Evolutionary conservation across 2,329 filamentous ascomycete genomes (phyloP).

Genomic region (Gaeumannomyces sp.): DNA sequence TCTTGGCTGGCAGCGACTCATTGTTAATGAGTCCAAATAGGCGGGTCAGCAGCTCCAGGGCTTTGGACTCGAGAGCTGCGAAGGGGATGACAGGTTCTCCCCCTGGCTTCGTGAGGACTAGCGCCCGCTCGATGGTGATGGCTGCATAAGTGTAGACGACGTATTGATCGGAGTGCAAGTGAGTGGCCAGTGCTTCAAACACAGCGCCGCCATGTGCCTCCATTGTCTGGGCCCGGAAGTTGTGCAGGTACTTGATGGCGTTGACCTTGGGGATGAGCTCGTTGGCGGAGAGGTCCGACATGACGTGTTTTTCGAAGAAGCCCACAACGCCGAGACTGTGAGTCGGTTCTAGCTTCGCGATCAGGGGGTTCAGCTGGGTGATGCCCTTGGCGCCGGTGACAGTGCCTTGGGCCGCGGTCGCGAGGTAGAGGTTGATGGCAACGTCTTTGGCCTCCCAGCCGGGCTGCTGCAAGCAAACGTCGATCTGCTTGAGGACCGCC

Average conservation of each 20-base stretch:
- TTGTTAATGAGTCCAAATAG: slow-evolving; percentile 88
- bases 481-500: slow-evolving; percentile 82
- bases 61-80: slow-evolving; percentile 69
- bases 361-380: slow-evolving; percentile 77
- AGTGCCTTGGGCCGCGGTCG: slow-evolving; percentile 85
- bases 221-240: slow-evolving; percentile 90
- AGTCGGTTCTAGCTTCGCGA: slow-evolving; percentile 31
- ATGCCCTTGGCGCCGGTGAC: slow-evolving; percentile 86
- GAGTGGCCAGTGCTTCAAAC: slow-evolving; percentile 74
- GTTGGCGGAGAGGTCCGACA: slow-evolving; percentile 73
- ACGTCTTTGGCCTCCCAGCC: slow-evolving; percentile 99
- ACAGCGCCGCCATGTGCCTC: slow-evolving; percentile 89
- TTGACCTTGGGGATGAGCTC: slow-evolving; percentile 92
- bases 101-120: slow-evolving; percentile 73
- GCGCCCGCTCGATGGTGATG: slow-evolving; percentile 88
- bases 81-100: slow-evolving; percentile 75
- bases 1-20: slow-evolving; percentile 77
- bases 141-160: slow-evolving; percentile 97
- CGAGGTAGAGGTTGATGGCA: slow-evolving; percentile 92
- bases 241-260: slow-evolving; percentile 96
- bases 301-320: slow-evolving; percentile 91
- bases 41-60: slow-evolving; percentile 82
- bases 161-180: slow-evolving; percentile 83
- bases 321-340: slow-evolving; percentile 63
- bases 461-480: slow-evolving; percentile 72